Percentiles rank a stretch among this genome's conserved stretches.
phyloP scores from a whole-genome alignment of 768 basidiomycete genomes.

The Rhizopogon sp. region DNA sequence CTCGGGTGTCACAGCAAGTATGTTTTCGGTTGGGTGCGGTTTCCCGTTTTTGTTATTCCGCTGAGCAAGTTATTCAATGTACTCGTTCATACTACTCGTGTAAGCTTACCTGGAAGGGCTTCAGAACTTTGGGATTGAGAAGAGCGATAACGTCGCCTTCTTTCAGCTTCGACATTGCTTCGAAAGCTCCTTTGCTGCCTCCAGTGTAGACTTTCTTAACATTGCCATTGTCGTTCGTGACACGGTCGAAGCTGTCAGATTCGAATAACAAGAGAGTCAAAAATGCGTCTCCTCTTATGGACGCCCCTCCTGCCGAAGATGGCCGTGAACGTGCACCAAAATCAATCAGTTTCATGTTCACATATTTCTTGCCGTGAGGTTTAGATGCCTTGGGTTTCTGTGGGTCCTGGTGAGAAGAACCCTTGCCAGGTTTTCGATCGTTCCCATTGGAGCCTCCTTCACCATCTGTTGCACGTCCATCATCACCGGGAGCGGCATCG shows the following conservation, averaged over 20 bases:
- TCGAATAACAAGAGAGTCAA: conserved; percentile 86
- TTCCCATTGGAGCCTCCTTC: conserved; percentile 4
- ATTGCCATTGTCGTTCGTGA: conserved; percentile 46
- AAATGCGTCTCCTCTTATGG: conserved; percentile 77
- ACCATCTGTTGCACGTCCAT: conserved; percentile 35
- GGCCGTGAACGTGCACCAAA: conserved; percentile 61
- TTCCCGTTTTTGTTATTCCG: conserved; percentile 42
- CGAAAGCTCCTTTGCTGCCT: conserved; percentile 91
- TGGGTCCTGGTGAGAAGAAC: neutral
- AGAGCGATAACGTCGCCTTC: conserved; percentile 90
- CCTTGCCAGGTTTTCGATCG: conserved; percentile 10
- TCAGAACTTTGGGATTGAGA: conserved; percentile 81
- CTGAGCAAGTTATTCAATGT: neutral
- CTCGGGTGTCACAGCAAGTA: conserved; percentile 84
- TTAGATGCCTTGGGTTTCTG: conserved; percentile 33
- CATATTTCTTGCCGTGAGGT: conserved; percentile 69
- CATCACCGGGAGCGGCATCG: conserved; percentile 37
- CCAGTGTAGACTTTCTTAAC: conserved; percentile 72
- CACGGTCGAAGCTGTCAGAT: conserved; percentile 62
- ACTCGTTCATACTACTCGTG: neutral
- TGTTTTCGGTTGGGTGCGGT: conserved; percentile 76
- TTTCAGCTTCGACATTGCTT: conserved; percentile 76
- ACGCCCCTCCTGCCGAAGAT: conserved; percentile 48
- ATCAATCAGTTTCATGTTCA: conserved; percentile 81
- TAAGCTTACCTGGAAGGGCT: conserved; percentile 71